Evolutionary conservation across 257 asterid genomes (phyloP), one percentile per base, ranked within the genome.

Genomic region (Thymus mandschuricus): DNA sequence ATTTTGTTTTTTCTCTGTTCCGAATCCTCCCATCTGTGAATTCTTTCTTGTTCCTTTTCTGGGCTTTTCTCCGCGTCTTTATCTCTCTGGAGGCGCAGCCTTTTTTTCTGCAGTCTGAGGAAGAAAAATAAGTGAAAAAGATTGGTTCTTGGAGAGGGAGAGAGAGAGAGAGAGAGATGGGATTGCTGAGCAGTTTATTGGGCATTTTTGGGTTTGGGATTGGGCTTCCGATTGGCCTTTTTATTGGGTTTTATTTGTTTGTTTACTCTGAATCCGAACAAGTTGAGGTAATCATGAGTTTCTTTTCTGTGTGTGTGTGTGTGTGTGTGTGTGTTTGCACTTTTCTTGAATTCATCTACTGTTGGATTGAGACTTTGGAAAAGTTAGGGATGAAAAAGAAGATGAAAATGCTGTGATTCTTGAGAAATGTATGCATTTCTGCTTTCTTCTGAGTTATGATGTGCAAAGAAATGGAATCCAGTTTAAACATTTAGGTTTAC

Each of bases 151-250:
- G 59, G 59, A 57, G 68, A 10, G 55, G 35, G 21, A 21, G 21
- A 21, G 21, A 21, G 21, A 21, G 21, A 21, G 21, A 21, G 21
- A 61, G 54, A 57, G 74, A 63, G 71, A 90, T 92, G 98, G 97
- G 97, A 44, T 81, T 92, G 9, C 44, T 85, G 29, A 76, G 91
- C 85, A 86, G 84, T 85, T 71, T 92, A 40, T 60, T 88, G 78
- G 98, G 92, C 54, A 44, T 92, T 75, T 45, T 92, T 12, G 98
- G 97, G 40, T 92, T 84, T 67, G 88, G 86, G 70, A 72, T 88
- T 69, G 97, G 97, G 50, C 66, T 88, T 38, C 85, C 80, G 4
- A 45, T 87, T 78, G 98, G 98, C 48, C 68, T 92, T 49, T 64
- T 79, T 5, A 79, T 92, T 50, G 98, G 98, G 3, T 92, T 92